Evolutionary conservation across 1,284 basidiomycete genomes (phyloP), one percentile per base, ranked within the genome.

Genomic region (Ceratobasidium sp.): DNA sequence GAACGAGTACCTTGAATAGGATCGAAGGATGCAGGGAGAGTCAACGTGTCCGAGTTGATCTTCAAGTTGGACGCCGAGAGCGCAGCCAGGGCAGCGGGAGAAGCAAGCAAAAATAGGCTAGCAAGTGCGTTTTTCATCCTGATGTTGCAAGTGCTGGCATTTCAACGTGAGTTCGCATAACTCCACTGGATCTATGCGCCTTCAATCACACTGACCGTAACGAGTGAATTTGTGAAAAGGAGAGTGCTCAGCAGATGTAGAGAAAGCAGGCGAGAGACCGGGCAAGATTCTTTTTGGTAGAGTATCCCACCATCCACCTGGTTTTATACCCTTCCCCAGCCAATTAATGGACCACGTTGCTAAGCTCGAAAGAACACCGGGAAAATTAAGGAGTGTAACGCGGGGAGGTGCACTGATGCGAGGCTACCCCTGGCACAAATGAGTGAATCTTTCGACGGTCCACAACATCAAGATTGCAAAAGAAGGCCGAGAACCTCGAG

Each of bases 11-110:
- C 61, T 63, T 63, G 61, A n/a, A 63, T 63, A 16, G 61, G 41
- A 63, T 63, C 61, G 27, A 63, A 63, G n/a, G 61, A 63, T 13
- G 61, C 61, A 46, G 61, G 39, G 11, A 63, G 24, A 24, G 61
- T 48, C 19, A 63, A n/a, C 2, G 39, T 46, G 46, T 63, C 61
- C n/a, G 19, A 24, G 14, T n/a, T 46, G 43, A 63, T 29, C 39
- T 63, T 63, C 41, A 63, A 31, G 61, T 31, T 48, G n/a, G 61
- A 63, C 11, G 61, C 19, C n/a, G 61, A 43, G 39, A 63, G 41
- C 14, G 61, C 61, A 14, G 41, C 61, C 37, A 63, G 61, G 22
- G 61, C 41, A 2, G 61, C 61, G 41, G 61, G 61, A 9, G 46
- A 48, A 24, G 41, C 61, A 29, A 41, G n/a, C 41, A 63, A 63